phyloP scores from a whole-genome alignment of 2,329 filamentous ascomycete species.

The Byssothecium circinans region DNA sequence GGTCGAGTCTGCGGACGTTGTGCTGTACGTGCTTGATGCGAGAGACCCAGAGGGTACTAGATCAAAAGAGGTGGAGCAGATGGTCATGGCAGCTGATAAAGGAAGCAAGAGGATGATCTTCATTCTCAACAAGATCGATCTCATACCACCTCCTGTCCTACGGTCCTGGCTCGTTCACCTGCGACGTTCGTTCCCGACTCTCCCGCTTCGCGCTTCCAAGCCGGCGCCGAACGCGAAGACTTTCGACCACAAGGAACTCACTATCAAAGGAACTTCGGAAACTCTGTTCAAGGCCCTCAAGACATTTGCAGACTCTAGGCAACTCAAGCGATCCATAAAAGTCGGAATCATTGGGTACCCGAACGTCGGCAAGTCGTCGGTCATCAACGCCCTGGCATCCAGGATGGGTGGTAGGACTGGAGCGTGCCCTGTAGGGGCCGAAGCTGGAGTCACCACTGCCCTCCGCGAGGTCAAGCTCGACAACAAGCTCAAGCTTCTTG shows the following conservation, averaged over 20 bases:
- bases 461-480: conserved; percentile 91
- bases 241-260: conserved; percentile 89
- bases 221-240: conserved; percentile 83
- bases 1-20: conserved; percentile 82
- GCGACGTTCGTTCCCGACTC: conserved; percentile 85
- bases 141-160: conserved; percentile 79
- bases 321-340: conserved; percentile 85
- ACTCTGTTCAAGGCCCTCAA: conserved; percentile 88
- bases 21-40: conserved; percentile 91
- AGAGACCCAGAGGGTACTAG: conserved; percentile 88
- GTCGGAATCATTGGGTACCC: conserved; percentile 95
- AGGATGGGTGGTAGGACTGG: conserved; percentile 69
- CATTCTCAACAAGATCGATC: conserved; percentile 93
- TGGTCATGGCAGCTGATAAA: conserved; percentile 83
- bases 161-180: conserved; percentile 84
- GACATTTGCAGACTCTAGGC: conserved; percentile 78
- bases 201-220: conserved; percentile 82
- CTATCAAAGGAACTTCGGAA: conserved; percentile 80
- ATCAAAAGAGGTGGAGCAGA: conserved; percentile 86
- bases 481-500: conserved; percentile 88
- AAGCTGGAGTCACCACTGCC: conserved; percentile 88
- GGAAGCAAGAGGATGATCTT: conserved; percentile 87
- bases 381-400: conserved; percentile 88
- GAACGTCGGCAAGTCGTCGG: conserved; percentile 94
- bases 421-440: conserved; percentile 84